Evolutionary conservation across 1,284 basidiomycete genomes (phyloP), one percentile per base, ranked within the genome.

Genomic region (Ganoderma resinaceum): DNA sequence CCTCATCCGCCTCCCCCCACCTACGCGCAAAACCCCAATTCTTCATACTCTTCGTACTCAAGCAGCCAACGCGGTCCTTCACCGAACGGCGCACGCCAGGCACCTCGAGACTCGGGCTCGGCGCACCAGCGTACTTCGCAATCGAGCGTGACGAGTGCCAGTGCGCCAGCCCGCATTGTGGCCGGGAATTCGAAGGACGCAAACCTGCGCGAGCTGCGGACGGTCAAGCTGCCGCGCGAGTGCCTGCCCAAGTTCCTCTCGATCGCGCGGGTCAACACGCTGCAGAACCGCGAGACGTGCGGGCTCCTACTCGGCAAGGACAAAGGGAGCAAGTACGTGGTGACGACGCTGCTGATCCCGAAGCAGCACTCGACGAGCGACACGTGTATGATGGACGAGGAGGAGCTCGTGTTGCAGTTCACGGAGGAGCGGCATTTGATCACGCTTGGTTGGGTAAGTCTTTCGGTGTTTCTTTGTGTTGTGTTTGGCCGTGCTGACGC

Each of bases 321-420:
- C 67, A 80, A 81, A 38, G 88, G 87, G n/a, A 80, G 80, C 72
- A 89, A 87, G 76, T 94, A 82, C 74, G 80, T 87, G 1, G 91
- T 96, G 11, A 90, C 91, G 65, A 92, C 91, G 63, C 78, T 96
- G 55, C 66, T 74, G 58, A 83, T 97, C 31, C 95, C 95, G 16
- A 91, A 88, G 78, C 95, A 97, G 77, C 89, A 89, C 70, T 90
- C 93, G 66, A 95, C 94, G 70, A 88, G 91, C 70, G 93, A 97
- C 81, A 95, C 93, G 42, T 97, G 95, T 80, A 90, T 90, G 59
- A 96, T 95, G 89, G 91, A 92, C 66, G 90, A 93, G 76, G 95
- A 97, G 75, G 95, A 96, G 77, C 81, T 93, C 53, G 91, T 95
- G n/a, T 80, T 95, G 78, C 86, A 88, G 74, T 95, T 95, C 77